Conservation (phyloP, 192 early-diverging fungal genomes). For the Gigaspora rosea region DNA sequence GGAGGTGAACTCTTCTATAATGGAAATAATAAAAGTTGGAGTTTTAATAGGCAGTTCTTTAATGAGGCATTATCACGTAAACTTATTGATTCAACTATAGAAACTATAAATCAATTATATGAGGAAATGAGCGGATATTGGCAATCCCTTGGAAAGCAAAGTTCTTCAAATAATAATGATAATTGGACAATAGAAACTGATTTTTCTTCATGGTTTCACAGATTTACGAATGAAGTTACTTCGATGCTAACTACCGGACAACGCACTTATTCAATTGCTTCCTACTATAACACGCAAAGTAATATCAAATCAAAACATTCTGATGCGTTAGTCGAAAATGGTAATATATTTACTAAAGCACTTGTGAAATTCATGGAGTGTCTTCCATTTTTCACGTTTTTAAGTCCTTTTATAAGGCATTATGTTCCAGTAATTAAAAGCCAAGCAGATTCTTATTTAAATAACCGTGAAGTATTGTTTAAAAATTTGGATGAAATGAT, state of each 20-base stretch:
- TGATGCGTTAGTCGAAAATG: too few relatives aligned
- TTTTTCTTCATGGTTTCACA: slow-evolving; percentile 4
- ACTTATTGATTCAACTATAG: not conserved
- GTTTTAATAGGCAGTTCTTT: not conserved
- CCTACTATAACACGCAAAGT: too few relatives aligned
- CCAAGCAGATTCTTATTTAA: too few relatives aligned
- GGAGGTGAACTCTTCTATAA: not conserved
- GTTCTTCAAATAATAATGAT: slow-evolving; percentile 1
- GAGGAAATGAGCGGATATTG: slow-evolving; percentile 11
- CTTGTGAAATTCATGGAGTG: too few relatives aligned
- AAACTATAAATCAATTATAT: not conserved
- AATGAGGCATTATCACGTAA: not conserved
- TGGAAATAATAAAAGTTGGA: not conserved
- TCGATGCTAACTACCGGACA: not conserved
- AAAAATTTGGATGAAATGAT: too few relatives aligned
- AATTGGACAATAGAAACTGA: slow-evolving; percentile 15
- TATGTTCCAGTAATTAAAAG: too few relatives aligned
- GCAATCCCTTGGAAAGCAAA: slow-evolving; percentile 7
- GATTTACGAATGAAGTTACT: not conserved
- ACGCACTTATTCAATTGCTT: not conserved
- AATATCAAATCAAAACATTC: too few relatives aligned
- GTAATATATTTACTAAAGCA: too few relatives aligned
- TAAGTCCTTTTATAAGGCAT: too few relatives aligned
- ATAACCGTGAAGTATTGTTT: too few relatives aligned
- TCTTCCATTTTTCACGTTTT: too few relatives aligned